These are phyloP conservation scores for Brassica carinata DNA, from an alignment of 345 rosid genomes.

Conservation along the genomic window DNA sequence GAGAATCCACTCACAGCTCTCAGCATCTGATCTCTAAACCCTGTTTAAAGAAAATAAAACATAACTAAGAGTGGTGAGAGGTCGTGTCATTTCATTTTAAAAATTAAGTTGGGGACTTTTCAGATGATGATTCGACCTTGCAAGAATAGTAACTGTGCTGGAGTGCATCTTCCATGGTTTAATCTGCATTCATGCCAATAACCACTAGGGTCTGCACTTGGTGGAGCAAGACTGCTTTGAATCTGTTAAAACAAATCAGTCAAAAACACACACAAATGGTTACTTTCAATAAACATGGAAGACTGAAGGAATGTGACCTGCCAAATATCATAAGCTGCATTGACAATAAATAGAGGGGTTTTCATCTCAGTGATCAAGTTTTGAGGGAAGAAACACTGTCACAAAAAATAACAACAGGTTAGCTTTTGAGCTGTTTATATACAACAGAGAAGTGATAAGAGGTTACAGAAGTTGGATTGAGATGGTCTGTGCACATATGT, in stretches of 20 bases:
- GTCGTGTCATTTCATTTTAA: neutral
- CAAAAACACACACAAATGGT: neutral
- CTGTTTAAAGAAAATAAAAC: constrained; percentile 39
- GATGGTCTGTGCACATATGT: constrained; percentile 66
- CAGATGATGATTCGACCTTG: constrained; percentile 55
- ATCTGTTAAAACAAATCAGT: constrained; percentile 50
- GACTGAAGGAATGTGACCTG: constrained; percentile 56
- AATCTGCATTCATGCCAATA: constrained; percentile 83
- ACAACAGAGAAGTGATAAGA: constrained; percentile 5
- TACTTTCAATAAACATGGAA: constrained; percentile 7
- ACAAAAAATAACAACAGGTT: neutral
- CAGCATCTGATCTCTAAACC: constrained; percentile 85
- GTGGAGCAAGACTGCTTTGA: constrained; percentile 90
- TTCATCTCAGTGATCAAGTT: constrained; percentile 65
- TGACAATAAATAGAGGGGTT: constrained; percentile 84
- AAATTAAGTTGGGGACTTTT: neutral
- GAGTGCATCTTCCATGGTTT: constrained; percentile 73
- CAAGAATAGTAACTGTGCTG: constrained; percentile 66
- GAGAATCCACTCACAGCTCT: constrained; percentile 60
- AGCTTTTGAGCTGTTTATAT: neutral
- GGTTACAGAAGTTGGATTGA: constrained; percentile 80
- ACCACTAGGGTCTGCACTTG: constrained; percentile 88
- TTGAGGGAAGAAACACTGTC: constrained; percentile 97
- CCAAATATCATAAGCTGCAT: constrained; percentile 97
- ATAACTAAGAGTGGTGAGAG: neutral